Percentiles rank a stretch among this genome's conserved stretches.
phyloP scores from a whole-genome alignment of 1,139 yeast genomes.

The Candida frijolesensis region DNA sequence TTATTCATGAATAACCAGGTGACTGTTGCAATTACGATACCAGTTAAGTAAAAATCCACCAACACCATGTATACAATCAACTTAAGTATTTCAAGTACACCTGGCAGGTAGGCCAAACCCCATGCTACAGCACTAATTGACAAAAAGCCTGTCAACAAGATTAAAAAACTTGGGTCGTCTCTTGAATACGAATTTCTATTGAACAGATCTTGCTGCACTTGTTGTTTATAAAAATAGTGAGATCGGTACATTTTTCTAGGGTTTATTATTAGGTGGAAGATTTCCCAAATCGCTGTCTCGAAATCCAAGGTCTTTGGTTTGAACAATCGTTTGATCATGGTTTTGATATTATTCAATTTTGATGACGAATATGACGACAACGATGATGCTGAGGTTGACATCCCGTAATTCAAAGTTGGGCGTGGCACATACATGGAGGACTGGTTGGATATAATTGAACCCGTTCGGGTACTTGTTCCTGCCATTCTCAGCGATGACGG shows the following conservation, averaged over 20 bases:
- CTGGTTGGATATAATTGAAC: slow-evolving; percentile 25
- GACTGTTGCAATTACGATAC: slow-evolving; percentile 66
- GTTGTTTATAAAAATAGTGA: slow-evolving; percentile 66
- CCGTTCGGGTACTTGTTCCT: slow-evolving; percentile 21
- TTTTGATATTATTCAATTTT: slow-evolving; percentile 22
- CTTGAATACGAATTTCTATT: slow-evolving; percentile 63
- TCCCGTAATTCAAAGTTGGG: slow-evolving; percentile 8
- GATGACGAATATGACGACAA: background rate
- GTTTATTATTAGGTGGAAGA: slow-evolving; percentile 66
- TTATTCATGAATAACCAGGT: slow-evolving; percentile 75
- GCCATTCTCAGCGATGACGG: slow-evolving; percentile 18
- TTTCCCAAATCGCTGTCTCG: slow-evolving; percentile 93
- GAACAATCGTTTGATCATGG: slow-evolving; percentile 47
- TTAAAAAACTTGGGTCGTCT: slow-evolving; percentile 88
- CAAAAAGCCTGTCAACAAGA: slow-evolving; percentile 65
- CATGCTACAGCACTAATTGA: slow-evolving; percentile 81
- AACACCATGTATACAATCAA: slow-evolving; percentile 81
- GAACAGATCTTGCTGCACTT: slow-evolving; percentile 17
- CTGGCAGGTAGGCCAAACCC: slow-evolving; percentile 83
- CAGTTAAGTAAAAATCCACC: slow-evolving; percentile 76
- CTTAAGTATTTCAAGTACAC: slow-evolving; percentile 57
- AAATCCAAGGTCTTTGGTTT: slow-evolving; percentile 85
- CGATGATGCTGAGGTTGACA: background rate
- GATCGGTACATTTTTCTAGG: slow-evolving; percentile 85
- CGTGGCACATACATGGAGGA: slow-evolving; percentile 19